Percentiles rank a stretch among this genome's conserved stretches.
phyloP scores from a whole-genome alignment of 2,329 filamentous ascomycete species.

The Claviceps arundinis region DNA sequence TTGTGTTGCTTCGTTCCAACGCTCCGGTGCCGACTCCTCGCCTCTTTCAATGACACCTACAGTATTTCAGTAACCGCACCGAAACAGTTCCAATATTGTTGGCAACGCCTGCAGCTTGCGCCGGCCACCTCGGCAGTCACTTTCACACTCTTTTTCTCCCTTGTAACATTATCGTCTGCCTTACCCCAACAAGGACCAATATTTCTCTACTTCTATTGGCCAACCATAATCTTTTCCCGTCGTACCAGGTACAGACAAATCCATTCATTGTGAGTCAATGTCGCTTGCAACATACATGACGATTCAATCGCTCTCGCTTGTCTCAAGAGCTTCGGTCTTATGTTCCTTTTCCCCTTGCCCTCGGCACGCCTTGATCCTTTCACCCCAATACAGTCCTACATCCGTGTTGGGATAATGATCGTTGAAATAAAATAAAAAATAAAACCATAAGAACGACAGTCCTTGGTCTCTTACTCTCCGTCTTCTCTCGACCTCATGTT shows the following conservation, averaged over 20 bases:
- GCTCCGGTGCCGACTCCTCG: conserved; percentile 21
- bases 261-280: conserved; percentile 20
- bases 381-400: not conserved
- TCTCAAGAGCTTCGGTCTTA: conserved; percentile 4
- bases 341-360: not conserved
- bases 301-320: conserved; percentile 6
- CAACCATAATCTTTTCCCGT: conserved; percentile 7
- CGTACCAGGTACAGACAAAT: conserved; percentile 17
- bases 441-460: not conserved
- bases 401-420: not conserved
- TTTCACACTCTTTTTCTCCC: conserved; percentile 8
- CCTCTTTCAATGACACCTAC: conserved; percentile 16
- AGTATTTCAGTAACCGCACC: conserved; percentile 14
- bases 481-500: not conserved
- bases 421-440: not conserved
- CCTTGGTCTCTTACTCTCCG: not conserved
- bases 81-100: conserved; percentile 22
- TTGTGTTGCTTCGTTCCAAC: conserved; percentile 20
- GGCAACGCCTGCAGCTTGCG: conserved; percentile 19
- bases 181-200: conserved; percentile 4
- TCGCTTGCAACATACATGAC: conserved; percentile 15
- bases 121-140: conserved; percentile 19
- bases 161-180: conserved; percentile 8
- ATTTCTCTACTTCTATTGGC: conserved; percentile 1
- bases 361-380: too few relatives aligned